phyloP scores from a whole-genome alignment of 2,329 filamentous ascomycete genomes.

The Claviceps pusilla region DNA sequence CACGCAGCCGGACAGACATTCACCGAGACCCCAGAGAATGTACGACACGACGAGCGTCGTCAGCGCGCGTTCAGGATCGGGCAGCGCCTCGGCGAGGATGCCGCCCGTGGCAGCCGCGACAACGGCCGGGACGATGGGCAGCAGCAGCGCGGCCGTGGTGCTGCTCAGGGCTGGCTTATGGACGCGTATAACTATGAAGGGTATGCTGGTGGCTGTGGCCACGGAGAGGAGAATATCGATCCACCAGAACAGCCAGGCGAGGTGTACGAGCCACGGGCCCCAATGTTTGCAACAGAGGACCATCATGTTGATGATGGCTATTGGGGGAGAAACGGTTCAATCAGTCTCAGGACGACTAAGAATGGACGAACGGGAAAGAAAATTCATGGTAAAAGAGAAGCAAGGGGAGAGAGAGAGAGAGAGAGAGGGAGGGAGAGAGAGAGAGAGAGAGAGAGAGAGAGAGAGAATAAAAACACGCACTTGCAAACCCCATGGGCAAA shows the following conservation, averaged over 20 bases:
- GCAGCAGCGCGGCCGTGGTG: slow-evolving; percentile 50
- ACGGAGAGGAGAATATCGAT: slow-evolving; percentile 38
- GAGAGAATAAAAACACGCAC: slow-evolving; percentile 10
- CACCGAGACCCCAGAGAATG: slow-evolving; percentile 52
- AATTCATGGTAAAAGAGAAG: too few species aligned
- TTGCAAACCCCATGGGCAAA: slow-evolving; percentile 54
- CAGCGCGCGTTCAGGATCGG: slow-evolving; percentile 37
- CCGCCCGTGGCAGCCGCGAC: slow-evolving; percentile 51
- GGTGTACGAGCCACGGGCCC: slow-evolving; percentile 40
- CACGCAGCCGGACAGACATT: slow-evolving; percentile 42
- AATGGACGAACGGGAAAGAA: too few species aligned
- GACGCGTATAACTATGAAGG: slow-evolving; percentile 37
- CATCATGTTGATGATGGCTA: slow-evolving; percentile 49
- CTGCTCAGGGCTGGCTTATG: slow-evolving; percentile 33
- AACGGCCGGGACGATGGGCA: slow-evolving; percentile 52
- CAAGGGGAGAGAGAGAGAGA: too few species aligned
- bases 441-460: too few species aligned
- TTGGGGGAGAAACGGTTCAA: neutral
- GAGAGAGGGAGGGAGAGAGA: too few species aligned
- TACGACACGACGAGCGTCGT: slow-evolving; percentile 51
- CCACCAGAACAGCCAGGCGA: slow-evolving; percentile 46
- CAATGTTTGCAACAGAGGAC: slow-evolving; percentile 46
- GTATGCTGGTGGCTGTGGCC: slow-evolving; percentile 37
- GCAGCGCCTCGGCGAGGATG: slow-evolving; percentile 46
- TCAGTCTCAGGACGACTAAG: neutral